These are phyloP conservation scores for Aspergillus phoenicis DNA, from an alignment of 2,329 filamentous ascomycete species.

Conservation along the genomic window DNA sequence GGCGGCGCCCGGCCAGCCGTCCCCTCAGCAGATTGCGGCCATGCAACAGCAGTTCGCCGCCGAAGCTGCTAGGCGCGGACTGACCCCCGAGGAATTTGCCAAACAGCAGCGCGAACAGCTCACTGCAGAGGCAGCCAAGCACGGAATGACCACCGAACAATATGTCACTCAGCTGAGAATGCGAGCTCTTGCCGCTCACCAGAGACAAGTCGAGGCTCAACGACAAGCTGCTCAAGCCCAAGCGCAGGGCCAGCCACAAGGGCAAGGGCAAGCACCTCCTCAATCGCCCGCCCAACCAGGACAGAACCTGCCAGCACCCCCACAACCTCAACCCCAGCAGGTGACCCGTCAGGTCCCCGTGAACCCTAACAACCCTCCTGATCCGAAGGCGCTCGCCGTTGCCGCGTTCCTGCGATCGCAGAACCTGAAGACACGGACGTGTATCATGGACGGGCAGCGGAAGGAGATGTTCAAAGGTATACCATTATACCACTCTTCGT, in stretches of 20 bases:
- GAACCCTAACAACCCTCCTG: slow-evolving; percentile 64
- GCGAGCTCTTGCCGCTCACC: slow-evolving; percentile 51
- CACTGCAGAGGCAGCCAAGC: slow-evolving; percentile 53
- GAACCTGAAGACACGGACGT: slow-evolving; percentile 84
- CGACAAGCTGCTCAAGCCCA: slow-evolving; percentile 29
- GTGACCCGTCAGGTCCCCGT: slow-evolving; percentile 51
- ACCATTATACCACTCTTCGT: slow-evolving; percentile 21
- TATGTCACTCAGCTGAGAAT: slow-evolving; percentile 49
- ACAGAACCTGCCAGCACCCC: slow-evolving; percentile 41
- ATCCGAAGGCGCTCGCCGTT: slow-evolving; percentile 83
- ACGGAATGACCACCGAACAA: slow-evolving; percentile 54
- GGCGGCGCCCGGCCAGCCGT: slow-evolving; percentile 55
- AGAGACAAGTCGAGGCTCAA: slow-evolving; percentile 39
- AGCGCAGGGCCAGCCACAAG: slow-evolving; percentile 4
- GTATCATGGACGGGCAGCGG: slow-evolving; percentile 91
- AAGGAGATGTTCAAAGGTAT: slow-evolving; percentile 97
- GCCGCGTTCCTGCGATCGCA: slow-evolving; percentile 84
- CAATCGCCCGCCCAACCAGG: slow-evolving; percentile 33
- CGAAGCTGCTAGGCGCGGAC: slow-evolving; percentile 81
- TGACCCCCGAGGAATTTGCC: slow-evolving; percentile 83
- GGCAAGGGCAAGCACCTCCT: slow-evolving; percentile 22
- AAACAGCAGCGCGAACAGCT: slow-evolving; percentile 57
- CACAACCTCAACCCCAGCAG: slow-evolving; percentile 30
- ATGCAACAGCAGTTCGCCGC: slow-evolving; percentile 82
- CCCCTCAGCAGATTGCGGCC: slow-evolving; percentile 79